Evolutionary conservation across 2,329 filamentous ascomycete genomes (phyloP), one percentile per base, ranked within the genome.

Genomic region (Alternaria ventricosa): DNA sequence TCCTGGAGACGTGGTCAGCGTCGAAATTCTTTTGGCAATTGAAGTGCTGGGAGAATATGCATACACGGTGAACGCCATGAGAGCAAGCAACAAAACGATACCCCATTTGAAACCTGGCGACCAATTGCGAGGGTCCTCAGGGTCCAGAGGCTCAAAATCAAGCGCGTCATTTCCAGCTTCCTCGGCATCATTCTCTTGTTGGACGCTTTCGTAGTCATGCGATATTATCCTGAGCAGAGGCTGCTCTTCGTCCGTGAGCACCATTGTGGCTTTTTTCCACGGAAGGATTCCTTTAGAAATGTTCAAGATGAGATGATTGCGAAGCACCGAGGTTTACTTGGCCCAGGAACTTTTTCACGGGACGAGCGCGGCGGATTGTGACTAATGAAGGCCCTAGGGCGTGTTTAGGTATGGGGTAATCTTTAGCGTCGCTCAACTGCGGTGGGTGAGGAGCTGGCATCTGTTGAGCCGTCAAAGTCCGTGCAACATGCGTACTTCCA

Each of bases 21-120:
- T 28, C 11, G 7, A 15, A 13, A 13, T 12, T 44, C 22, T 41
- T 15, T 12, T 9, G 11, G 30, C 10, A 20, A 20, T 15, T 7
- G 6, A 8, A 23, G 1, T 10, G 28, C 6, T 41, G 36, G 47
- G 25, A 18, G 22, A 4, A 33, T 51, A 11, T 23, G 63, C 67
- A 53, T 74, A 79, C 78, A 79, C 77, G 18, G 75, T 78, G 33
- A 79, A 79, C 6, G 77, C 75, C 70, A 75, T 75, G 15, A 68
- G 70, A 18, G 77, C 75, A 33, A 80, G 70, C 41, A 80, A 58
- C 28, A 71, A 63, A 12, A 79, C 77, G 57, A 79, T 74, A 22
- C 63, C 65, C 74, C 75, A 78, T 57, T 76, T 78, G 46, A 75
- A 79, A 15, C 60, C 64, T 20, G 58, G 18, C 3, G 72, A 66